phyloP scores from a whole-genome alignment of 176 grass and related monocot species.

The Raddia guianensis region DNA sequence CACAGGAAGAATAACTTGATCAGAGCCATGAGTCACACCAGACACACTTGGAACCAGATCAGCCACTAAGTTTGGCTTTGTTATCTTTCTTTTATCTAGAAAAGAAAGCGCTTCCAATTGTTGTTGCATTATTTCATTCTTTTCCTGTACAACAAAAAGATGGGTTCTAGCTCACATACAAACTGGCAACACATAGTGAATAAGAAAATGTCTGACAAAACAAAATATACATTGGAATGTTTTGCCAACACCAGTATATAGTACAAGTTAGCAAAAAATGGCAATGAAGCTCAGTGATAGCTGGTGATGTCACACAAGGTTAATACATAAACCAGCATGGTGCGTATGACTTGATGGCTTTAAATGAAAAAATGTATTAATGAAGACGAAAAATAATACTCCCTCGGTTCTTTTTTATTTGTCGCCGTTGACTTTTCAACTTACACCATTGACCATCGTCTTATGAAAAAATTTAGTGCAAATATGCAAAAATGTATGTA shows the following conservation, averaged over 20 bases:
- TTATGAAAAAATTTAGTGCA: no score
- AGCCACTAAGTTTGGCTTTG: conserved; percentile 59
- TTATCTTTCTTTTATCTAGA: conserved; percentile 83
- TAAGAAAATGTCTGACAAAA: conserved; percentile 4
- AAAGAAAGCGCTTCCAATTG: conserved; percentile 91
- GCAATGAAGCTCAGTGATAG: conserved; percentile 4
- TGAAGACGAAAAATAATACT: conserved; percentile 4
- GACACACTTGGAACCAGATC: conserved; percentile 61
- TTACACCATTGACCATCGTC: no score
- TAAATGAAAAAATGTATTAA: neutral
- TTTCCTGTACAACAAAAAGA: conserved; percentile 57
- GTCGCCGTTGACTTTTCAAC: no score
- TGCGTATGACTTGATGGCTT: neutral
- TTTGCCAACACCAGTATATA: neutral
- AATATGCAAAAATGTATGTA: no score
- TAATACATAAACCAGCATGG: conserved; percentile 17
- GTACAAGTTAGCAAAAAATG: neutral
- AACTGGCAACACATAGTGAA: neutral
- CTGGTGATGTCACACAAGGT: neutral
- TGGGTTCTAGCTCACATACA: neutral
- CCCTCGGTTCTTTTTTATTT: no score
- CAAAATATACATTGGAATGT: neutral
- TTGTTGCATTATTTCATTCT: conserved; percentile 76
- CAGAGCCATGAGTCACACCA: conserved; percentile 36
- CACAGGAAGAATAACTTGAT: conserved; percentile 47